Base-by-base conservation (phyloP, 345 rosid genomes). In the Eutrema heterophyllum region DNA sequence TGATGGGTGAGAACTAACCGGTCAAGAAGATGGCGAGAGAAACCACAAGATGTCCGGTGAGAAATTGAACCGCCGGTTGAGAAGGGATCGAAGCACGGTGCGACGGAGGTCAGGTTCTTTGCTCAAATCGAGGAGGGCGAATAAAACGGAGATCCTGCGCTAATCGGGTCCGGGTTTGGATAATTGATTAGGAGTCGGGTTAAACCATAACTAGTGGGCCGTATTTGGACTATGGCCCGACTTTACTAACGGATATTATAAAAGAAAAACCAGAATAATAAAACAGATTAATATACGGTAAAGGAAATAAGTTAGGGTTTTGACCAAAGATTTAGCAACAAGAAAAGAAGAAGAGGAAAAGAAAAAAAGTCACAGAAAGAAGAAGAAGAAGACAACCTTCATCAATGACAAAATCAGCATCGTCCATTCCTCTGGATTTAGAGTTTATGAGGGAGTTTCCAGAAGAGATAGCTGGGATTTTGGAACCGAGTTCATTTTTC, bases 1-100 rank as follows among this genome's bases (percentile, higher is more conserved):
- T 65, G 78, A 43, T 56, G 41, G 41, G 12, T 27, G 74, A 29
- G 66, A 63, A 76, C 75, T 70, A 54, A 76, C 80, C 80, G 36
- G 52, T 68, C 11, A 30, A 62, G 45, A 46, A 36, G 75, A 69
- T 43, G 74, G 35, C 32, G 29, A 54, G n/a, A 12, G 52, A 39
- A 24, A 65, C 21, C 8, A 27, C 59, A 60, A 5, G 55, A 43
- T 64, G 18, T 26, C 78, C 63, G 70, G 64, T 21, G 48, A 15
- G 35, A 9, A 24, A 0, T 30, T 40, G 56, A 67, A 49, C 68
- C 45, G 67, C 63, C 68, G 73, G 69, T 41, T 11, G 51, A 61
- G 64, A 69, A 41, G 44, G 32, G 69, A 76, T 69, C 75, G 44
- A 52, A 46, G 46, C 14, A 30, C 73, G 56, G 69, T 68, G 74